Evolutionary conservation across 1,139 yeast species (phyloP).

Genomic region (Scheffersomyces quercinus): DNA sequence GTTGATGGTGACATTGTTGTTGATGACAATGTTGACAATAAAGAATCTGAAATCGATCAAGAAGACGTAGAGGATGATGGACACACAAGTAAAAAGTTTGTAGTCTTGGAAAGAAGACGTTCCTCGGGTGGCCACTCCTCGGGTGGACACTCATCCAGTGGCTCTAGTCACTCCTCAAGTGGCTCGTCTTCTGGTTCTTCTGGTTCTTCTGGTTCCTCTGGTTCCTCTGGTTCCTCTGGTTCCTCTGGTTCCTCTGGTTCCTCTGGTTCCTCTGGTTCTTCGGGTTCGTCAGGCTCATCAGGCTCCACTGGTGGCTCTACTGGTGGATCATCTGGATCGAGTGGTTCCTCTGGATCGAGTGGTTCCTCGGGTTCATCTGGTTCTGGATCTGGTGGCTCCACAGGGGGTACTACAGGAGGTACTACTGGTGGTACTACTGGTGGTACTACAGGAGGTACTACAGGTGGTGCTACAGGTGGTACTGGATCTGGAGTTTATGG

Average conservation of each 20-base stretch:
- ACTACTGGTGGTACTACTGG: conserved; percentile 1
- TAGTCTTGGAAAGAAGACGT: neutral
- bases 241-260: neutral
- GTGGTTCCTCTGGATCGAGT: neutral
- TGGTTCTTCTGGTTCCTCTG: neutral
- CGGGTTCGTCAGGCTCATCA: neutral
- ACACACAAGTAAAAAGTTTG: neutral
- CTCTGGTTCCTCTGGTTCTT: neutral
- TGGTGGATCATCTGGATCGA: neutral
- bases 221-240: neutral
- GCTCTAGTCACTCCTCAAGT: neutral
- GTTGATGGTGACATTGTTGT: neutral
- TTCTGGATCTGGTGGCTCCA: neutral
- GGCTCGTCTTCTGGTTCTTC: neutral
- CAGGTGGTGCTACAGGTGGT: neutral
- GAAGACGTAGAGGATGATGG: neutral
- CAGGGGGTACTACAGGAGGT: neutral
- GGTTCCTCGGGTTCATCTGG: neutral
- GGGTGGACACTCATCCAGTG: neutral
- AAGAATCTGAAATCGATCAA: neutral
- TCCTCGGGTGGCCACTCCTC: neutral
- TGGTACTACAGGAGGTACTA: neutral
- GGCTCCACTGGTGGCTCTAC: neutral
- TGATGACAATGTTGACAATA: neutral
- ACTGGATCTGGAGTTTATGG: neutral